A percentile compares a stretch with the other conserved stretches of the same genome.
Conservation (phyloP, 2,329 filamentous ascomycete species). For the Aspergillus floridensis region DNA sequence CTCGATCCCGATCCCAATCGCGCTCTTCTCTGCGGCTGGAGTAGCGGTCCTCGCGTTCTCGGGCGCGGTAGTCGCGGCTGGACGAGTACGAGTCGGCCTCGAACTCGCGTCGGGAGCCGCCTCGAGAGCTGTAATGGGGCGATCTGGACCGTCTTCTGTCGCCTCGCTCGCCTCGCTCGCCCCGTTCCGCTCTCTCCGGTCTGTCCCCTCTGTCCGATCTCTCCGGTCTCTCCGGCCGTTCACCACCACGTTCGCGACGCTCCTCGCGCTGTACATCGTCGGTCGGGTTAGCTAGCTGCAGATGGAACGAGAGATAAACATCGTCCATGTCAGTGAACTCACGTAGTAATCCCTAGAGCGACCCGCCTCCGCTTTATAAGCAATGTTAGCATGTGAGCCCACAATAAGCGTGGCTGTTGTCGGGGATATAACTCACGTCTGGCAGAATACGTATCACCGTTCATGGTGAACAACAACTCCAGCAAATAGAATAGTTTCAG, state of each 20-base stretch:
- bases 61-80: conserved; percentile 85
- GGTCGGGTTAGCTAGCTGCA: background rate
- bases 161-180: conserved; percentile 45
- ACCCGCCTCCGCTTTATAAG: conserved; percentile 45
- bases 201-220: conserved; percentile 31
- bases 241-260: conserved; percentile 44
- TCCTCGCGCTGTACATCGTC: conserved; percentile 44
- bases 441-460: conserved; percentile 78
- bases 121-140: conserved; percentile 68
- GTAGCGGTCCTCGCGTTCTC: conserved; percentile 92
- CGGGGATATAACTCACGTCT: conserved; percentile 57
- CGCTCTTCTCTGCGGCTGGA: conserved; percentile 69
- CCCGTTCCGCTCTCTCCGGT: conserved; percentile 43
- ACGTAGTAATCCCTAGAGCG: conserved; percentile 56
- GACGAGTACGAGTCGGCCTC: conserved; percentile 86
- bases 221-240: conserved; percentile 44
- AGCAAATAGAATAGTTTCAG: conserved; percentile 14
- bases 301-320: background rate
- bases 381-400: conserved; percentile 34
- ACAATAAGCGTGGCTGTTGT: background rate
- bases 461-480: conserved; percentile 57
- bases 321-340: conserved; percentile 27
- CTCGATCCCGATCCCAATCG: conserved; percentile 72
- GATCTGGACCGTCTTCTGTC: conserved; percentile 81
- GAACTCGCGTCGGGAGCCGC: conserved; percentile 65